Percentiles rank a stretch among this genome's conserved stretches.
phyloP scores from a whole-genome alignment of 2,329 filamentous ascomycete species.

The Pseudopyricularia javanii region DNA sequence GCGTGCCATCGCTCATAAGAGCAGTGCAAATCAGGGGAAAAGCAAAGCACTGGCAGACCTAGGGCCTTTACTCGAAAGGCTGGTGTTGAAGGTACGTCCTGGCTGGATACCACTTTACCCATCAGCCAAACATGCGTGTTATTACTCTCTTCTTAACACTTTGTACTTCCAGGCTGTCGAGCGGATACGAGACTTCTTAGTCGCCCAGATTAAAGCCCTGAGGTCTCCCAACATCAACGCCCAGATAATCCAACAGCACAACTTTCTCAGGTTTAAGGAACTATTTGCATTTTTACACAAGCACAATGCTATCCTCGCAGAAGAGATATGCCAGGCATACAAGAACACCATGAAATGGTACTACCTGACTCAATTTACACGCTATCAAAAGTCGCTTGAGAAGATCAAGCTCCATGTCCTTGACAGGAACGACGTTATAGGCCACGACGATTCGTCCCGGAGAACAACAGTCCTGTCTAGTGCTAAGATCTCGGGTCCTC shows the following conservation, averaged over 20 bases:
- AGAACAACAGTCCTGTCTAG: slow-evolving; percentile 47
- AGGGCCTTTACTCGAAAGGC: slow-evolving; percentile 70
- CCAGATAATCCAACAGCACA: slow-evolving; percentile 90
- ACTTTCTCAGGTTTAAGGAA: slow-evolving; percentile 79
- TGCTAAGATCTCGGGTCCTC: slow-evolving; percentile 37
- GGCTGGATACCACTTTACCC: slow-evolving; percentile 3
- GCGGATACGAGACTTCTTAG: slow-evolving; percentile 86
- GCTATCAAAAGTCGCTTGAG: slow-evolving; percentile 73
- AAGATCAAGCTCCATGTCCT: slow-evolving; percentile 74
- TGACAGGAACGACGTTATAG: slow-evolving; percentile 74
- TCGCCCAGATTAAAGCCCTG: slow-evolving; percentile 86
- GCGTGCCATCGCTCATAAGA: slow-evolving; percentile 59
- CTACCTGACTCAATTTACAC: slow-evolving; percentile 79
- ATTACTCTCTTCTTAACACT: background rate
- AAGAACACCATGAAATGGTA: slow-evolving; percentile 99
- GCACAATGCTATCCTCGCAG: slow-evolving; percentile 70
- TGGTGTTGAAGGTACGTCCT: slow-evolving; percentile 58
- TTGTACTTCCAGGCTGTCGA: slow-evolving; percentile 57
- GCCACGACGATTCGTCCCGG: slow-evolving; percentile 60
- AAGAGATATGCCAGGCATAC: slow-evolving; percentile 86
- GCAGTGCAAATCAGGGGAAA: slow-evolving; percentile 36
- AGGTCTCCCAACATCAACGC: slow-evolving; percentile 94
- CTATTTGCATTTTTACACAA: slow-evolving; percentile 74
- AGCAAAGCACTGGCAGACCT: slow-evolving; percentile 75
- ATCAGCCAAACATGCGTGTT: background rate